These are phyloP conservation scores for Acer saccharum DNA, from an alignment of 345 rosid species.

Conservation along the genomic window DNA sequence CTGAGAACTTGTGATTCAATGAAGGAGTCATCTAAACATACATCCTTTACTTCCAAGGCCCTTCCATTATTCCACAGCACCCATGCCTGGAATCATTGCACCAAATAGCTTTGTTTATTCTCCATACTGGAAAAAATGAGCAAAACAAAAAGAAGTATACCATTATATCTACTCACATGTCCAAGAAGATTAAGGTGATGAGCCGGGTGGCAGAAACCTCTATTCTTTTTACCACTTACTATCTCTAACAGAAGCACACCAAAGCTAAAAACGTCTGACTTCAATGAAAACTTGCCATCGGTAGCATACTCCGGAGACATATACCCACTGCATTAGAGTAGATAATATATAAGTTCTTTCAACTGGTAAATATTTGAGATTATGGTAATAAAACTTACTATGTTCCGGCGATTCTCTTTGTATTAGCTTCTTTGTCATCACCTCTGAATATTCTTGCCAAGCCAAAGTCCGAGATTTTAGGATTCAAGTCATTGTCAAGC, in stretches of 20 bases:
- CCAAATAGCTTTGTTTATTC: neutral
- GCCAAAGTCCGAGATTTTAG: conserved; percentile 45
- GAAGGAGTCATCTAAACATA: conserved; percentile 4
- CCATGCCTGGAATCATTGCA: conserved; percentile 34
- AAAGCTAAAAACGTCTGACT: conserved; percentile 38
- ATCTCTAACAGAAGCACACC: conserved; percentile 37
- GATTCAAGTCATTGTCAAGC: conserved; percentile 36
- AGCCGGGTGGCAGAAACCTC: conserved; percentile 24
- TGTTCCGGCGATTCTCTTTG: conserved; percentile 51
- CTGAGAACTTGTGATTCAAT: conserved; percentile 18
- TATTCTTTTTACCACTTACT: conserved; percentile 33
- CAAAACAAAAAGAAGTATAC: no score
- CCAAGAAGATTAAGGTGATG: conserved; percentile 31
- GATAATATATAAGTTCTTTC: neutral
- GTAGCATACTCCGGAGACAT: conserved; percentile 34
- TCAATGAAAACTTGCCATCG: conserved; percentile 26
- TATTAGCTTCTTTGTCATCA: conserved; percentile 32
- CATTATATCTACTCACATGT: conserved; percentile 17
- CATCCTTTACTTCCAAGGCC: conserved; percentile 20
- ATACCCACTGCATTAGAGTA: conserved; percentile 19
- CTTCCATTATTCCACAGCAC: conserved; percentile 29
- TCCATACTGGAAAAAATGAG: neutral
- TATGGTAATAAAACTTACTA: conserved; percentile 34
- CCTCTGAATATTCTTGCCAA: conserved; percentile 34
- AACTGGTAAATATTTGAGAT: neutral